Evolutionary conservation across 2,329 filamentous ascomycete genomes (phyloP), one percentile per base, ranked within the genome.

Genomic region (Exophiala spinifera): DNA sequence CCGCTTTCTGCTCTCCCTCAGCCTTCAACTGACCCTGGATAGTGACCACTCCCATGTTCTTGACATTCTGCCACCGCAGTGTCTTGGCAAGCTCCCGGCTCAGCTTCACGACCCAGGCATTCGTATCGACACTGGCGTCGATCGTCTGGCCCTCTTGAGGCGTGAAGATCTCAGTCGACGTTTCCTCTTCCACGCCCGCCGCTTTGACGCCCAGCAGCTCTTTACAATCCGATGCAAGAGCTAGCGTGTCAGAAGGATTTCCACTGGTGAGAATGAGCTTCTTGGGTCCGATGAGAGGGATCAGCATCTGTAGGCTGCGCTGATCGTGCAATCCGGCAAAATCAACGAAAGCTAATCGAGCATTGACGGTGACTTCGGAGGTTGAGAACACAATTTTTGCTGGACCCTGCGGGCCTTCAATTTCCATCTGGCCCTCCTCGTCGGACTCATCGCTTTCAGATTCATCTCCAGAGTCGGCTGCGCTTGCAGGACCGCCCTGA

Each of bases 51-150:
- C 90, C 88, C 6, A 97, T 77, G 1, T 88, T 91, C 52, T 90
- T 86, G 20, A 97, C 91, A 55, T 89, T 91, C 74, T 97, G 94
- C 94, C 94, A 97, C 66, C 89, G 89, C 56, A 99, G 79, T 63
- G 87, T 87, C 71, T 89, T 89, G 55, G 95, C 88, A 17, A 99
- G 82, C 42, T 82, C 77, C 63, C 92, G 89, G 46, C 89, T 91
- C 15, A 99, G 80, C 71, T 91, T 95, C 56, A 99, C 88, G 20
- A 89, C 86, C 94, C 95, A 99, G 3, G 94, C 91, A 68, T 97
- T 96, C 4, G 92, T 97, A 69, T 99, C 94, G 39, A 97, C 92
- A 66, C 91, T 96, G 11, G 92, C 94, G 70, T 99, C 86, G 39
- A 99, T 80, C 13, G 79, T 76, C 31, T 80, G 76, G 20, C 91